A percentile compares a stretch with the other conserved stretches of the same genome.
phyloP scores from a whole-genome alignment of 192 early-diverging fungal genomes.

The Linnemannia exigua region DNA sequence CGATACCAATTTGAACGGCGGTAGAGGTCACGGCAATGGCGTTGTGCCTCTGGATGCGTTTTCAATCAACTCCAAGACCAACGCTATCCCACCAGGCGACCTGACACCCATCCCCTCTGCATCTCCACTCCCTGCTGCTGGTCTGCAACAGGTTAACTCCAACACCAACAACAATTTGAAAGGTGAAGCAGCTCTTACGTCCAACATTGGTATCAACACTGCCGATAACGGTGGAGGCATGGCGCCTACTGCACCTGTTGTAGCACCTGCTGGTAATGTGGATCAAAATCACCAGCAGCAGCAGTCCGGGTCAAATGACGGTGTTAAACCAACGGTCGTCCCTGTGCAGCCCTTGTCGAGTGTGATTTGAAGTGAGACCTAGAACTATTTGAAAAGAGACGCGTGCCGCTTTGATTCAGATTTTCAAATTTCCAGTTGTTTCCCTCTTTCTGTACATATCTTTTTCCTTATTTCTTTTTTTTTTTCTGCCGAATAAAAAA shows the following conservation, averaged over 20 bases:
- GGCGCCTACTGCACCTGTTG: background rate
- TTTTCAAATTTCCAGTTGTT: background rate
- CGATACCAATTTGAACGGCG: background rate
- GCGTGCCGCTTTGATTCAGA: background rate
- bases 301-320: background rate
- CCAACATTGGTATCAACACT: slow-evolving; percentile 1
- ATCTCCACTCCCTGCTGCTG: background rate
- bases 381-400: background rate
- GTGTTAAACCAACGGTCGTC: background rate
- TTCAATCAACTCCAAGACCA: background rate
- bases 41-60: background rate
- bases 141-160: background rate
- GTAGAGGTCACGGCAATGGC: background rate
- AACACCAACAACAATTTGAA: background rate
- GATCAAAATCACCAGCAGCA: background rate
- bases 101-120: background rate
- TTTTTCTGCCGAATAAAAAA: background rate
- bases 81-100: background rate
- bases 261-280: background rate
- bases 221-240: background rate
- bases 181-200: background rate
- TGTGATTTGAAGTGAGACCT: background rate
- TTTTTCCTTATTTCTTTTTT: background rate
- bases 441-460: background rate
- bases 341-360: background rate